Percentiles rank a stretch among this genome's conserved stretches.
Evolutionary conservation across 768 basidiomycete species (phyloP).

Genomic region (Gloeophyllum trabeum): DNA sequence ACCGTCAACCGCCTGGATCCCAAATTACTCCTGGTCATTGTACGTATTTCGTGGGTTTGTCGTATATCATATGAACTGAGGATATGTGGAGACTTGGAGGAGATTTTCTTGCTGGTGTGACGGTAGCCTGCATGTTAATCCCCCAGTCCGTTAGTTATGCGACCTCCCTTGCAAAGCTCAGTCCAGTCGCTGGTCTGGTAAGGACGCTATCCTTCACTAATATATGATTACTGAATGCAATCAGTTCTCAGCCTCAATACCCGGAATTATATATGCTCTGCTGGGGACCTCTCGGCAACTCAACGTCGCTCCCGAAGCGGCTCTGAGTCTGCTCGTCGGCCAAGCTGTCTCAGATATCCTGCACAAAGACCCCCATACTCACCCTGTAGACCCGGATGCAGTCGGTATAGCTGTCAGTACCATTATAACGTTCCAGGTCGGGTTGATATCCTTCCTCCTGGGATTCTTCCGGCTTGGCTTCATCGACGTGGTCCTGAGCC

Average conservation of each 20-base stretch:
- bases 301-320: constrained; percentile 83
- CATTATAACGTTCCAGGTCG: constrained; percentile 80
- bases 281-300: constrained; percentile 77
- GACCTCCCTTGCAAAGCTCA: constrained; percentile 74
- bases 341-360: constrained; percentile 72
- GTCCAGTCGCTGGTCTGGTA: constrained; percentile 78
- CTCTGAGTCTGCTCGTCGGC: constrained; percentile 77
- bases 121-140: constrained; percentile 76
- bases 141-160: constrained; percentile 90
- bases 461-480: constrained; percentile 88
- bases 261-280: constrained; percentile 82
- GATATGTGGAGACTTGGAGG: constrained; percentile 36
- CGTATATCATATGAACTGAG: constrained; percentile 7
- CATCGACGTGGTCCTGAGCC: constrained; percentile 86
- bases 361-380: constrained; percentile 16
- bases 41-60: constrained; percentile 22
- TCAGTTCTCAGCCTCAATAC: constrained; percentile 78
- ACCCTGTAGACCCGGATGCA: constrained; percentile 30
- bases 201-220: constrained; percentile 14
- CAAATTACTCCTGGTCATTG: constrained; percentile 59
- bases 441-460: constrained; percentile 73
- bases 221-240: not conserved
- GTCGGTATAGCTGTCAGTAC: constrained; percentile 64
- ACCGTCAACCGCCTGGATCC: constrained; percentile 72
- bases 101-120: constrained; percentile 78